phyloP scores from a whole-genome alignment of 2,329 filamentous ascomycete genomes.

The Trichophaea hybrida region DNA sequence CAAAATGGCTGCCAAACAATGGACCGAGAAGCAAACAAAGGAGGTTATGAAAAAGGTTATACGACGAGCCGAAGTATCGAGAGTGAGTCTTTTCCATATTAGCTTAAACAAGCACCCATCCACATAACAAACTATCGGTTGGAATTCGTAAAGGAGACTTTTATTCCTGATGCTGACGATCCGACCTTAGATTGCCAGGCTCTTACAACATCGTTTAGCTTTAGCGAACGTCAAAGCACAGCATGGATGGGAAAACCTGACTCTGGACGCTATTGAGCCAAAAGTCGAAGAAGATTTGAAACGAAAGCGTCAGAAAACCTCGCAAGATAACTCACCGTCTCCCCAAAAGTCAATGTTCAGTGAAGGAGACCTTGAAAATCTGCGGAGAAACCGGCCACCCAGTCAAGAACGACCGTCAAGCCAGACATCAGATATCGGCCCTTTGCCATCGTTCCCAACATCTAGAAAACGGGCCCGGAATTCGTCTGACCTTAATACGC shows the following conservation, averaged over 20 bases:
- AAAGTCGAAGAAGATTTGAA: conserved; percentile 66
- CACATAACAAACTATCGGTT: too few relatives aligned
- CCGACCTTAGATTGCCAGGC: conserved; percentile 63
- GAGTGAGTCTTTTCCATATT: conserved; percentile 39
- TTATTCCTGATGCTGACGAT: too few relatives aligned
- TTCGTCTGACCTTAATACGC: conserved; percentile 7
- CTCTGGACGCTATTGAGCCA: conserved; percentile 72
- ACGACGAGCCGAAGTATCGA: conserved; percentile 59
- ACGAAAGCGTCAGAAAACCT: conserved; percentile 44
- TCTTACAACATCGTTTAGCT: conserved; percentile 82
- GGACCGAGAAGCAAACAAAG: conserved; percentile 26
- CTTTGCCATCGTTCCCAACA: conserved; percentile 20
- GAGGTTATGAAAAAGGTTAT: conserved; percentile 47
- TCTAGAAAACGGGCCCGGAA: conserved; percentile 25
- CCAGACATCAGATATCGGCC: conserved; percentile 17
- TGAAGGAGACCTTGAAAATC: conserved; percentile 28
- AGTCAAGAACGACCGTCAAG: conserved; percentile 11
- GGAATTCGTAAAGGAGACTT: too few relatives aligned
- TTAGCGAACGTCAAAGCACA: conserved; percentile 96
- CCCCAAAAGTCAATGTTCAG: conserved; percentile 18
- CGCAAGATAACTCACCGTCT: conserved; percentile 27
- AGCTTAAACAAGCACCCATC: too few relatives aligned
- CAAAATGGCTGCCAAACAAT: conserved; percentile 10
- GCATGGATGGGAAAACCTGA: conserved; percentile 85
- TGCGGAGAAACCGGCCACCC: conserved; percentile 21